phyloP scores from a whole-genome alignment of 176 grass and related monocot genomes.

The Stipa capillata region DNA sequence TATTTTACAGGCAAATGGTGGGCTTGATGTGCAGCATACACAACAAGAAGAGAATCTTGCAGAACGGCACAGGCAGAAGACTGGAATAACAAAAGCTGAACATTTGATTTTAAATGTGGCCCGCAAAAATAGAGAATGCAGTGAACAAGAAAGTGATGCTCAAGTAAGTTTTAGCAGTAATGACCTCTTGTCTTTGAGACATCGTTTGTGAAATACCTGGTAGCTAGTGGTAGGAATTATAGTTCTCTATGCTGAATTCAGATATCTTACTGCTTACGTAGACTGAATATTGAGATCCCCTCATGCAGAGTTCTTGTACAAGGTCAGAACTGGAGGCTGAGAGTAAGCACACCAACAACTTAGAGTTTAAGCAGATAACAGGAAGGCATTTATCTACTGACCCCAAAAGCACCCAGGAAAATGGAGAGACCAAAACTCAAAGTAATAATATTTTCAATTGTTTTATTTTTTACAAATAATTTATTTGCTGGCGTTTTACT shows the following conservation, averaged over 20 bases:
- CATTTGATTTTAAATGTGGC: slow-evolving; percentile 7
- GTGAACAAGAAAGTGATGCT: slow-evolving; percentile 93
- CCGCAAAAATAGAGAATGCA: slow-evolving; percentile 52
- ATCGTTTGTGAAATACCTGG: neutral
- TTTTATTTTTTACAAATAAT: neutral
- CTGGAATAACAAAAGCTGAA: slow-evolving; percentile 9
- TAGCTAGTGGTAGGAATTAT: neutral
- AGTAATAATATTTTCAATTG: neutral
- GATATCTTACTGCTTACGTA: slow-evolving; percentile 1
- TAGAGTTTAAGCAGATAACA: slow-evolving; percentile 31
- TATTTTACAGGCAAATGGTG: slow-evolving; percentile 54
- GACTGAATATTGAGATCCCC: slow-evolving; percentile 21
- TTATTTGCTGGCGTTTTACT: neutral
- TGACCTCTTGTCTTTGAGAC: neutral
- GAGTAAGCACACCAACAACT: slow-evolving; percentile 47
- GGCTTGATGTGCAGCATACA: slow-evolving; percentile 20
- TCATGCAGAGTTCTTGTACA: slow-evolving; percentile 91
- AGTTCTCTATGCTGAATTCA: neutral
- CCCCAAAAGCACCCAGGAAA: neutral
- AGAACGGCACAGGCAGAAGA: slow-evolving; percentile 17
- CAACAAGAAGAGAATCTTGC: slow-evolving; percentile 44
- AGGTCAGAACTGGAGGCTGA: slow-evolving; percentile 85
- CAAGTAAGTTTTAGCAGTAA: slow-evolving; percentile 67
- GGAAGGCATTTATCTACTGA: neutral
- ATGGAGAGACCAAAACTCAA: neutral